Base-by-base conservation (phyloP, 179 eudicot genomes). In the Patellifolia procumbens region DNA sequence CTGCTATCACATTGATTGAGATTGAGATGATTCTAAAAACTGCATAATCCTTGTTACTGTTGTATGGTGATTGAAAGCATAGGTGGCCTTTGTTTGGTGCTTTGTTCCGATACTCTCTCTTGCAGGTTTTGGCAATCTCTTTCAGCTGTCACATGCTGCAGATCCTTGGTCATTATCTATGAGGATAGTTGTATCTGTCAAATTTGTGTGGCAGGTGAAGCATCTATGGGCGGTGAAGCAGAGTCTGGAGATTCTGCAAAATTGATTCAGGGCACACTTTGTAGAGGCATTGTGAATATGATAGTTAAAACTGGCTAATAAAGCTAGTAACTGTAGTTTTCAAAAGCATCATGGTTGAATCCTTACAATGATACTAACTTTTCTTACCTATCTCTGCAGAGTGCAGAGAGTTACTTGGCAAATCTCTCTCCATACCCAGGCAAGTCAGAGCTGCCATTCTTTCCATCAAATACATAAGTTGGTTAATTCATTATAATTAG, bases 351-450 rank as follows among this genome's bases (percentile, higher is more conserved):
- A 46, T 53, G 35, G 20, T 56, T 51, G 37, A 16, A 42, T 3
- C 56, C 24, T 51, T 45, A 48, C 34, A 43, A 26, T 76, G 24
- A 37, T 17, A 8, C 5, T 65, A 45, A 55, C 39, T 78, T 53
- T 60, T 80, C 51, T 82, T 35, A 52, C 28, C 19, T 83, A 6
- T 77, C 24, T 70, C 69, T 78, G 83, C 90, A 95, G 97, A 95
- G 82, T n/a, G n/a, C n/a, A n/a, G n/a, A n/a, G n/a, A 91, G 90
- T 83, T 95, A 93, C 83, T 88, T 93, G 90, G 98, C 98, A 58
- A 95, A 95, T 72, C 87, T 95, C 22, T 88, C 97, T 79, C 89
- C 91, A 65, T 95, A 91, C 82, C 97, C 99, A 43, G 95, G 94
- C 73, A 93, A 90, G 80, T 88, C 99, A 64, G 92, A 95, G 85